Percentiles rank a stretch among this genome's conserved stretches.
phyloP scores from a whole-genome alignment of 805 yeast species.

The Nakazawaea wickerhamii region DNA sequence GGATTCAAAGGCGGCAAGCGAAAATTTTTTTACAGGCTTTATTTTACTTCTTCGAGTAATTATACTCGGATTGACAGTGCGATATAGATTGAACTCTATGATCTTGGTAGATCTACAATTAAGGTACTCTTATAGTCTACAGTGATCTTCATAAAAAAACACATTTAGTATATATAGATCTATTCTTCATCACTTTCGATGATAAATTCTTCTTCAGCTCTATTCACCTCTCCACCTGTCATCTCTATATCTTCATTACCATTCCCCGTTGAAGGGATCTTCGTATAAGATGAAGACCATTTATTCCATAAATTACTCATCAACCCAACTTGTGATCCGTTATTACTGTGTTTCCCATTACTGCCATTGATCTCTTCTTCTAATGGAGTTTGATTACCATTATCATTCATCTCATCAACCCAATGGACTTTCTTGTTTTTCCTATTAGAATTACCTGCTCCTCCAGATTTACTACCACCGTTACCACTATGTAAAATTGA shows the following conservation, averaged over 20 bases:
- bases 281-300: constrained; percentile 3
- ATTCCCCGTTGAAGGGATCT: constrained; percentile 17
- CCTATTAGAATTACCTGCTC: constrained; percentile 7
- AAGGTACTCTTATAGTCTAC: no score
- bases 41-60: no score
- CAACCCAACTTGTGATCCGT: not conserved
- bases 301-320: constrained; percentile 15
- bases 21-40: no score
- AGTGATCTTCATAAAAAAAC: no score
- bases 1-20: no score
- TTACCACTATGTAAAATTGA: constrained; percentile 14
- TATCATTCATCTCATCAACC: constrained; percentile 21
- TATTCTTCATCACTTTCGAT: constrained; percentile 46
- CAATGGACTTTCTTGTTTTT: constrained; percentile 31
- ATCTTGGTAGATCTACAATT: no score
- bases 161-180: not conserved
- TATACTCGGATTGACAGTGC: no score
- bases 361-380: constrained; percentile 18
- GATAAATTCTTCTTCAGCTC: constrained; percentile 35
- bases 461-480: not conserved
- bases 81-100: no score
- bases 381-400: constrained; percentile 9
- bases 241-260: constrained; percentile 36
- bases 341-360: constrained; percentile 12
- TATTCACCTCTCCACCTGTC: constrained; percentile 24